These are phyloP conservation scores for Heimioporus sp. DNA, from an alignment of 768 basidiomycete genomes.

Conservation along the genomic window DNA sequence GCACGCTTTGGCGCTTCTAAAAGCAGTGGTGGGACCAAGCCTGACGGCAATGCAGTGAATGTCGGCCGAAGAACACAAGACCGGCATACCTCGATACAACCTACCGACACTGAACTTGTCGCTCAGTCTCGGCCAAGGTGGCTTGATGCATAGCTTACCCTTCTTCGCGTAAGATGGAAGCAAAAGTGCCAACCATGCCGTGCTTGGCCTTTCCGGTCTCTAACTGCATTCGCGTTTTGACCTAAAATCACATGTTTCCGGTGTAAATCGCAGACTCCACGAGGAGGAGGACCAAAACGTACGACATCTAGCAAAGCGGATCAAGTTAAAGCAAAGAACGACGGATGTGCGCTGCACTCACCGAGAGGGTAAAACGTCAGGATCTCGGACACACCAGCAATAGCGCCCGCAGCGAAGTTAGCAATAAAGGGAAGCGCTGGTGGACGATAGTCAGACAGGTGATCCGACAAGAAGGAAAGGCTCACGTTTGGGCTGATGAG, in stretches of 20 bases:
- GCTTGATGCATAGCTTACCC: conserved; percentile 54
- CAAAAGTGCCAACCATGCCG: conserved; percentile 82
- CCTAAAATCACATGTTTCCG: conserved; percentile 42
- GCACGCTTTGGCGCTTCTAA: conserved; percentile 98
- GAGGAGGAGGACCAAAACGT: conserved; percentile 32
- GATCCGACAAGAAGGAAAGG: neutral
- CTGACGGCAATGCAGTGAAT: conserved; percentile 32
- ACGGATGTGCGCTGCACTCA: conserved; percentile 35
- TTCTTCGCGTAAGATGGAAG: conserved; percentile 82
- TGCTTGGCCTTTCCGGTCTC: conserved; percentile 74
- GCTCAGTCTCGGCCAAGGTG: neutral
- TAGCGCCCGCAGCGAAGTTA: conserved; percentile 93
- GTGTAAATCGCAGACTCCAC: neutral
- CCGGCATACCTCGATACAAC: conserved; percentile 74
- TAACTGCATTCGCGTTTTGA: conserved; percentile 99
- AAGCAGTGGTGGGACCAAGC: conserved; percentile 92
- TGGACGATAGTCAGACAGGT: neutral
- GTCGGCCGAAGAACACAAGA: neutral
- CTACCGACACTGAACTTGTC: conserved; percentile 56
- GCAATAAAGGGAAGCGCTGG: conserved; percentile 81
- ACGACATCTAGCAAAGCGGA: conserved; percentile 70
- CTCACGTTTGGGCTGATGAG: conserved; percentile 34
- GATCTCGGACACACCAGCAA: conserved; percentile 87
- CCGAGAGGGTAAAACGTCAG: conserved; percentile 89
- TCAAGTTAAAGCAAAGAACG: neutral